Evolutionary conservation across 768 basidiomycete species (phyloP).

Genomic region (Xerocomellus amylosporus): DNA sequence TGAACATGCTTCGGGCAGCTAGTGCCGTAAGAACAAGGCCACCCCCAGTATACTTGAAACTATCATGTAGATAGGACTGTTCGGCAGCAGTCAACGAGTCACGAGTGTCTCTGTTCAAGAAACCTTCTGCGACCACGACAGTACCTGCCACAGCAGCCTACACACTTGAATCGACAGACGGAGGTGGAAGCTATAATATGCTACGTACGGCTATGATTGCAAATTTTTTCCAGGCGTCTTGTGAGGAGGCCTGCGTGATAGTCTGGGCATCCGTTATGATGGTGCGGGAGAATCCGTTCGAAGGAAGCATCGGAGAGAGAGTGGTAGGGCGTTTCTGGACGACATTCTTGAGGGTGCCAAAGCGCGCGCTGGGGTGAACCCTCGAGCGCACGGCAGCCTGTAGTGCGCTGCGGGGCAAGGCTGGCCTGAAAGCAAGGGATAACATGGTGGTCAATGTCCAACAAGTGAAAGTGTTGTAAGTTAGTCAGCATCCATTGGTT

Average conservation of each 20-base stretch:
- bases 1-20: slow-evolving; percentile 77
- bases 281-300: slow-evolving; percentile 39
- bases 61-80: slow-evolving; percentile 67
- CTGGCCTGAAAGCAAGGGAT: slow-evolving; percentile 7
- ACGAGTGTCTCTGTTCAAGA: slow-evolving; percentile 78
- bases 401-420: slow-evolving; percentile 20
- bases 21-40: slow-evolving; percentile 75
- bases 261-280: slow-evolving; percentile 47
- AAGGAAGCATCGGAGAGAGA: slow-evolving; percentile 22
- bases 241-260: slow-evolving; percentile 36
- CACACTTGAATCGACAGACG: not conserved
- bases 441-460: slow-evolving; percentile 18
- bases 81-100: slow-evolving; percentile 62
- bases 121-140: slow-evolving; percentile 56
- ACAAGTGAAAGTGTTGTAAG: not conserved
- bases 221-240: slow-evolving; percentile 47
- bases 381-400: slow-evolving; percentile 21
- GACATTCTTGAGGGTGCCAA: slow-evolving; percentile 20
- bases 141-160: slow-evolving; percentile 74
- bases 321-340: slow-evolving; percentile 29
- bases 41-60: slow-evolving; percentile 80
- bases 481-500: slow-evolving; percentile 16
- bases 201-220: slow-evolving; percentile 52
- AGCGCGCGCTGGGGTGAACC: slow-evolving; percentile 8
- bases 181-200: not conserved